Percentiles rank a stretch among this genome's conserved stretches.
phyloP scores from a whole-genome alignment of 768 basidiomycete genomes.

The Lyophyllum decastes region DNA sequence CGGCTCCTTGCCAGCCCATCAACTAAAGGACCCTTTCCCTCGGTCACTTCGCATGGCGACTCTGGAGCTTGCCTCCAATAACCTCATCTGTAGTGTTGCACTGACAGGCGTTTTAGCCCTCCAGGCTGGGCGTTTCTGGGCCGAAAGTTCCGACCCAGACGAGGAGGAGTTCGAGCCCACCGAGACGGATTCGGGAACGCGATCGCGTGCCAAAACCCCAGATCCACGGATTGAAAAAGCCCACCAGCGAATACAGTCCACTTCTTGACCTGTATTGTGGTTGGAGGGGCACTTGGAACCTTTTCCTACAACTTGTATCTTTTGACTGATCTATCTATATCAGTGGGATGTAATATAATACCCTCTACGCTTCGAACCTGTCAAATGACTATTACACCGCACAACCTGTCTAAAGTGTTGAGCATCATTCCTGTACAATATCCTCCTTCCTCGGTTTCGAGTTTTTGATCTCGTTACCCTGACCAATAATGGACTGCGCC shows the following conservation, averaged over 20 bases:
- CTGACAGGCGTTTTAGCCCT: constrained; percentile 84
- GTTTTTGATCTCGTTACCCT: constrained; percentile 81
- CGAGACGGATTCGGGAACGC: constrained; percentile 21
- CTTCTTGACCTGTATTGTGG: neutral
- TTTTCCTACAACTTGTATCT: constrained; percentile 6
- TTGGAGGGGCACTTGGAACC: neutral
- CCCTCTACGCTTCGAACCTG: constrained; percentile 13
- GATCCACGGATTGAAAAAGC: constrained; percentile 22
- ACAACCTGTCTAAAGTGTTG: constrained; percentile 6
- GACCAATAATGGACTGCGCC: constrained; percentile 79
- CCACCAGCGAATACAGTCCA: neutral
- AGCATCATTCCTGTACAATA: constrained; percentile 74
- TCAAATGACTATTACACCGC: constrained; percentile 6
- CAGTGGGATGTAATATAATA: constrained; percentile 24
- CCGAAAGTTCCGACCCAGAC: constrained; percentile 69
- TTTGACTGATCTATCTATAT: constrained; percentile 15
- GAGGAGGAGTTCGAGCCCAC: constrained; percentile 43
- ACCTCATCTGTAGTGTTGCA: constrained; percentile 86
- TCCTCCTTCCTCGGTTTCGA: constrained; percentile 92
- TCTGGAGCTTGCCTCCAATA: constrained; percentile 78
- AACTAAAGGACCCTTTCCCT: constrained; percentile 61
- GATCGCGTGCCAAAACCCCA: constrained; percentile 33
- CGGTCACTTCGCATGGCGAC: constrained; percentile 59
- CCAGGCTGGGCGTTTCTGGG: constrained; percentile 86
- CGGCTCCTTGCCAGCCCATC: constrained; percentile 53